Conservation (phyloP, 306 rosid genomes). For the Pueraria montana region DNA sequence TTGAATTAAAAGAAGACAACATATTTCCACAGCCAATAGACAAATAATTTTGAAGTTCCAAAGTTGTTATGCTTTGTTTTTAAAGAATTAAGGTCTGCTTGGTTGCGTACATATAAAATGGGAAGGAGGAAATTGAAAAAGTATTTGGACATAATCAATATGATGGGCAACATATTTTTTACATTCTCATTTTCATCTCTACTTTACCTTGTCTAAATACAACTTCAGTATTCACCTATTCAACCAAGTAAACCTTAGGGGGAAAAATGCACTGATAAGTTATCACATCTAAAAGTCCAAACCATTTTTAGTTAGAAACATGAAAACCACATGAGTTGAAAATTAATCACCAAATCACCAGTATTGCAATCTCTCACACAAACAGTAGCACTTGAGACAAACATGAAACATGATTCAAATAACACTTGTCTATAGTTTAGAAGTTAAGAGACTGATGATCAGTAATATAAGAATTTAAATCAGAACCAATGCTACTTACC, state of each 20-base stretch:
- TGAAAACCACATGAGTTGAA: constrained; percentile 17
- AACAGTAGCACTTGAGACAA: neutral
- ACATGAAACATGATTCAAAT: constrained; percentile 12
- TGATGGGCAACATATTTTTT: neutral
- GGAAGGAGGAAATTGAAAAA: constrained; percentile 24
- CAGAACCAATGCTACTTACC: too few relatives aligned
- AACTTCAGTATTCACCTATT: neutral
- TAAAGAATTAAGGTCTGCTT: neutral
- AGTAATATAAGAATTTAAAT: constrained; percentile 31
- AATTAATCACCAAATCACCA: constrained; percentile 36
- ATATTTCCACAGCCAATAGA: too few relatives aligned
- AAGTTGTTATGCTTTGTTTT: too few relatives aligned
- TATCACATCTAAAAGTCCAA: constrained; percentile 1
- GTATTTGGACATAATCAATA: neutral
- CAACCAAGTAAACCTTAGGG: neutral
- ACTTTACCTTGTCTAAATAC: neutral
- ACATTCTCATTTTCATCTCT: neutral
- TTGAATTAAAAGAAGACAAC: constrained; percentile 33
- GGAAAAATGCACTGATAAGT: neutral
- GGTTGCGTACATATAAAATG: constrained; percentile 14
- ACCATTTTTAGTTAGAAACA: constrained; percentile 1
- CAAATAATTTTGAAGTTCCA: too few relatives aligned
- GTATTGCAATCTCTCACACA: neutral
- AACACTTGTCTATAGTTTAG: constrained; percentile 4
- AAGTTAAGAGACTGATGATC: constrained; percentile 12